Evolutionary conservation across 441 rosid species (phyloP).

Genomic region (Syzygium syzygioides): DNA sequence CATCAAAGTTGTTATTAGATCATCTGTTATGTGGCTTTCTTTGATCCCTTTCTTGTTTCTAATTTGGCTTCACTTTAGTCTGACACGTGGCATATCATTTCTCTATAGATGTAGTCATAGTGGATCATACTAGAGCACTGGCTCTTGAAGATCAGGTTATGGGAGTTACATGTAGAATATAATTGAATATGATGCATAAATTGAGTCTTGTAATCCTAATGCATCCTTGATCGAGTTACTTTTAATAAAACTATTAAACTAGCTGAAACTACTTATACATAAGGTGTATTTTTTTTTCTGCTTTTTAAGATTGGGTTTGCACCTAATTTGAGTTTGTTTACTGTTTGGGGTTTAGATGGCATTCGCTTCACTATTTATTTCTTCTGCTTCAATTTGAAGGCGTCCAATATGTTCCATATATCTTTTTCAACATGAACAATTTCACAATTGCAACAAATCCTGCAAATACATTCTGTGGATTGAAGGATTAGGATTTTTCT

Average conservation of each 20-base stretch:
- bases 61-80: not conserved
- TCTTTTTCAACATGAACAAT: not conserved
- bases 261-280: not conserved
- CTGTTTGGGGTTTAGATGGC: not conserved
- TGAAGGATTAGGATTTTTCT: not conserved
- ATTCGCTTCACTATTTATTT: not conserved
- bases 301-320: not conserved
- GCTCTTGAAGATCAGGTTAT: not conserved
- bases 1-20: not conserved
- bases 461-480: not conserved
- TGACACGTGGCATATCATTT: not conserved
- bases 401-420: not conserved
- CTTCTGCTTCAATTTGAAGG: not conserved
- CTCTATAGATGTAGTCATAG: not conserved
- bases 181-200: not conserved
- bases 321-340: not conserved
- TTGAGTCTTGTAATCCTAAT: not conserved
- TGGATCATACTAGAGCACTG: not conserved
- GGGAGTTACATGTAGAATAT: not conserved
- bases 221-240: not conserved
- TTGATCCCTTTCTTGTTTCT: not conserved
- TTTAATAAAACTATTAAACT: not conserved
- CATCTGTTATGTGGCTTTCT: not conserved
- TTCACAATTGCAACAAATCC: not conserved
- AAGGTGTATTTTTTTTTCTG: not conserved